Base-by-base conservation (phyloP, 495 filamentous ascomycete species). In the Neurospora sp. region DNA sequence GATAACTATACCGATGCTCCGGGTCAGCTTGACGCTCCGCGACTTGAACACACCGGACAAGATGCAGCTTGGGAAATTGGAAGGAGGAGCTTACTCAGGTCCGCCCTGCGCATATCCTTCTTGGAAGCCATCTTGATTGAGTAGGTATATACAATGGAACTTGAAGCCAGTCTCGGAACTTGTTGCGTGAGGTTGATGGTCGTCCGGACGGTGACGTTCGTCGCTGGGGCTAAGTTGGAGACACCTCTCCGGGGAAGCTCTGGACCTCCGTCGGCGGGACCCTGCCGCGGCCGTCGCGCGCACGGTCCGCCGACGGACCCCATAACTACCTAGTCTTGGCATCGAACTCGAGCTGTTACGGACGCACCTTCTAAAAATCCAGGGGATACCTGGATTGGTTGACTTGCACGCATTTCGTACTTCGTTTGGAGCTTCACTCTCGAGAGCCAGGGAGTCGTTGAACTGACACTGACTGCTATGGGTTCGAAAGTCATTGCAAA, bases 101-200 rank as follows among this genome's bases (percentile, higher is more conserved):
- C 93, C 70, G 87, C 84, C 78, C 93, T 87, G 41, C 94, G 90
- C 92, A 95, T 94, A 82, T 97, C 93, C 82, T 94, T 96, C 82
- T 40, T 93, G 42, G 88, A 87, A 37, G 92, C 84, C 91, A 94
- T 94, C 39, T 72, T 74, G 73, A 71, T 71, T 54, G 46, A 54
- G n/a, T n/a, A n/a, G n/a, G n/a, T 54, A 4, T 71, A 7, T 35
- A 35, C 1, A 18, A 66, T 8, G 27, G 7, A 35, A 8, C 14
- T 37, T 35, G 6, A 4, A 37, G 54, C 14, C 6, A 9, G 14
- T 16, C 54, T 66, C 54, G 14, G 54, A 9, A 66, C 27, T 62
- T 62, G 54, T 62, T 62, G 23, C 23, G 12, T 7, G 49, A 62
- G 23, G 54, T 62, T 62, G 27, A 35, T 62, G 12, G 54, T 62